A percentile compares a stretch with the other conserved stretches of the same genome.
Conservation (phyloP, 2,329 filamentous ascomycete genomes). For the Tolypocladium inflatum region DNA sequence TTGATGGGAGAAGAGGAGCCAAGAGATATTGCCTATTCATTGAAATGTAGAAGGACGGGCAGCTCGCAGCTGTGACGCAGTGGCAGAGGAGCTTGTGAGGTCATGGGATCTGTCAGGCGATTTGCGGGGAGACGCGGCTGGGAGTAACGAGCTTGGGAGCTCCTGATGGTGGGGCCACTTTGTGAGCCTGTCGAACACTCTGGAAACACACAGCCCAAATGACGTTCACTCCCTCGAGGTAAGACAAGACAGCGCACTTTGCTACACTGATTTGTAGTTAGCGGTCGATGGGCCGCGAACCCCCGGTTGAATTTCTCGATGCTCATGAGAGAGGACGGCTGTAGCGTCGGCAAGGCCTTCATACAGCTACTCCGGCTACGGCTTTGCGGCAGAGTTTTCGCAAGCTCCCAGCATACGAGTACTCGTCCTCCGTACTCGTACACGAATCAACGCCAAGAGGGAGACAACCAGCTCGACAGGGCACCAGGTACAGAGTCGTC, state of each 20-base stretch:
- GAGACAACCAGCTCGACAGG: not conserved
- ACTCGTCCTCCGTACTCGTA: too few species aligned
- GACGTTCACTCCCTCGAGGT: too few species aligned
- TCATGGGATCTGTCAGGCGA: not conserved
- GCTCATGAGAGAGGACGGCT: too few species aligned
- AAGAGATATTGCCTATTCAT: not conserved
- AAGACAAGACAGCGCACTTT: too few species aligned
- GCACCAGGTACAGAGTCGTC: too few species aligned
- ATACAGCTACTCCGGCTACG: too few species aligned
- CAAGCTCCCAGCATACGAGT: not conserved
- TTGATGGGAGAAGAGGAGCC: not conserved
- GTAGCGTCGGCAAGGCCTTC: too few species aligned
- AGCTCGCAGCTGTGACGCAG: not conserved
- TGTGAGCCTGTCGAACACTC: too few species aligned
- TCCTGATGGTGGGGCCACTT: not conserved
- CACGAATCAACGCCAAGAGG: not conserved
- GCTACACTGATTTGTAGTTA: too few species aligned
- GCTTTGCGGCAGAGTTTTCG: not conserved
- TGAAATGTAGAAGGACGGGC: not conserved
- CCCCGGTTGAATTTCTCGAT: too few species aligned
- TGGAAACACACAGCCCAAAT: too few species aligned
- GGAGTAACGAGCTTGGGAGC: not conserved
- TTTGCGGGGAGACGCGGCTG: not conserved
- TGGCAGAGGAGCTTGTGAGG: not conserved
- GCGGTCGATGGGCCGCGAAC: too few species aligned